Base-by-base conservation (phyloP, 352 stramenopile genomes). In the Phytophthora nicotianae region DNA sequence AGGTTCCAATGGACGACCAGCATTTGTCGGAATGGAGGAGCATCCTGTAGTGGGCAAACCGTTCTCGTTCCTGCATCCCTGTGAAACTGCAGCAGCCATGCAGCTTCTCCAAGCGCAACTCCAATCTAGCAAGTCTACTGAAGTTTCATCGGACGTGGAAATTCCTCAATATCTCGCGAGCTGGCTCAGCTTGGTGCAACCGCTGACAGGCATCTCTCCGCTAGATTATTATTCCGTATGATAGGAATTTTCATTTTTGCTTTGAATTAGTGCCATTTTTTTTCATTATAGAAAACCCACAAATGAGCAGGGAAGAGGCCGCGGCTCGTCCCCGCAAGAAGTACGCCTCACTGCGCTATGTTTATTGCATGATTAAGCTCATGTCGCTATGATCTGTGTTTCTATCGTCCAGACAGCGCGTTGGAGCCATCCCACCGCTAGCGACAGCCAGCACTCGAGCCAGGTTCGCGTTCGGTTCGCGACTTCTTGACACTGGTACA, bases 141-240 rank as follows among this genome's bases (percentile, higher is more conserved):
- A 33, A 42, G n/a, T 26, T 16, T 32, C 16, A 19, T 29, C 24
- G 4, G 32, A 58, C 19, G 6, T 41, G 4, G 8, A 47, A 35
- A 11, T 68, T 2, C 61, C 78, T 7, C 47, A 33, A 5, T 90
- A 90, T 48, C 75, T 94, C 32, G 50, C 81, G 32, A 78, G 78
- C 16, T 94, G 86, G 86, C 69, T 94, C 26, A 91, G 81, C 45
- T 81, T 94, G 41, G 81, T 94, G 51, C 76, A 85, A 52, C 78
- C 81, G 16, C 37, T 90, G 48, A 91, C 83, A 23, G 42, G 58
- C 48, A 81, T 92, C 26, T 71, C 75, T 1, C 80, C 80, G 11
- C 14, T 66, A 7, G 63, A 76, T 11, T 87, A 87, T 50, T 67
- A 66, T 65, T 54, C 50, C 50, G 5, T 64, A 67, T 49, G 47